phyloP scores from a whole-genome alignment of 2,329 filamentous ascomycete species.

The Cladosporium colombiae region DNA sequence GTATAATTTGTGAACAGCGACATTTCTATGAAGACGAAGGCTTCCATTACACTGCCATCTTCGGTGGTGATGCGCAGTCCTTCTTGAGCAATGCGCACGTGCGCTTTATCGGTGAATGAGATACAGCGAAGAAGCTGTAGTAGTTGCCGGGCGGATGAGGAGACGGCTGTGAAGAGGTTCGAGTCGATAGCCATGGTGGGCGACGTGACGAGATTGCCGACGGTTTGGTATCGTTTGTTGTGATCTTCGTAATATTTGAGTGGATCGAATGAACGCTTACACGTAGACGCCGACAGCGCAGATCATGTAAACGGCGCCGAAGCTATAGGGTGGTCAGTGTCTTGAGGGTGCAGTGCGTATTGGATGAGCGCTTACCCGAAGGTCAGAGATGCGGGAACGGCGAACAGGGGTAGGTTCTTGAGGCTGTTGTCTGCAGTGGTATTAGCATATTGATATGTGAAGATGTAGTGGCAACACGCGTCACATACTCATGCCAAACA shows the following conservation, averaged over 20 bases:
- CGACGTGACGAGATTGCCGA: conserved; percentile 75
- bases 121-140: conserved; percentile 66
- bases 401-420: conserved; percentile 73
- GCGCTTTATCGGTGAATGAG: conserved; percentile 59
- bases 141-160: conserved; percentile 74
- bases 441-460: conserved; percentile 24
- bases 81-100: conserved; percentile 78
- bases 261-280: conserved; percentile 48
- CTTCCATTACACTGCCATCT: conserved; percentile 87
- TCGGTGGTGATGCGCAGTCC: conserved; percentile 87
- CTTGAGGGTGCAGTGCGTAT: neutral
- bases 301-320: conserved; percentile 97
- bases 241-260: conserved; percentile 36
- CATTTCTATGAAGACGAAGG: conserved; percentile 82
- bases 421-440: conserved; percentile 72
- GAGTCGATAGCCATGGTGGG: conserved; percentile 46
- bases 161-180: conserved; percentile 71
- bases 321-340: conserved; percentile 53
- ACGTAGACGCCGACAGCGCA: conserved; percentile 99
- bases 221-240: conserved; percentile 64
- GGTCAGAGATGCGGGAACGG: conserved; percentile 81
- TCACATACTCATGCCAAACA: conserved; percentile 80
- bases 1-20: conserved; percentile 83
- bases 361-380: conserved; percentile 69
- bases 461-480: neutral